These are phyloP conservation scores for Eucalyptus cloeziana DNA, from an alignment of 345 rosid species.

Conservation along the genomic window DNA sequence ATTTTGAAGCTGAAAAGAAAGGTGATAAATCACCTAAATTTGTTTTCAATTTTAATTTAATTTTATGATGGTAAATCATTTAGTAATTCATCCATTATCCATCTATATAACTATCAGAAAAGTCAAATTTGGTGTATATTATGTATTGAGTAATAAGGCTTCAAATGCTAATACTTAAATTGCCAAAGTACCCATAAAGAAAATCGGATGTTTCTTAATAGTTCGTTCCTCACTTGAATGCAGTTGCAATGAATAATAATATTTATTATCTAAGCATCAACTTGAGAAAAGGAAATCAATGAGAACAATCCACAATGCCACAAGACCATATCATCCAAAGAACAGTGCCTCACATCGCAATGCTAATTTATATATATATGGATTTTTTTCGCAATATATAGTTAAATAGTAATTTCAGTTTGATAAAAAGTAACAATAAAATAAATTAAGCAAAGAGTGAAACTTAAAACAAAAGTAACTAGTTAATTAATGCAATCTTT, in stretches of 20 bases:
- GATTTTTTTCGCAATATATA: too few relatives aligned
- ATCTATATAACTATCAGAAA: background rate
- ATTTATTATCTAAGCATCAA: background rate
- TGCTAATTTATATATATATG: background rate
- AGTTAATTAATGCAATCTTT: background rate
- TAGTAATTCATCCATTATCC: fast-evolving
- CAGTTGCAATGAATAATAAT: background rate
- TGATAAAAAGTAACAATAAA: background rate
- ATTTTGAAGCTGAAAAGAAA: background rate
- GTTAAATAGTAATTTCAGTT: background rate
- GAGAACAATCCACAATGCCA: background rate
- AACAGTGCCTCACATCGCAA: too few relatives aligned
- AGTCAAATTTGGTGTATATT: background rate
- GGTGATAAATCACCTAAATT: background rate
- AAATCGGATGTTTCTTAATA: background rate
- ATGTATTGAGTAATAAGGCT: background rate
- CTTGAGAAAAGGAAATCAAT: background rate
- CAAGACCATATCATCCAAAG: background rate
- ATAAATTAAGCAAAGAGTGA: background rate
- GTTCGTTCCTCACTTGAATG: background rate
- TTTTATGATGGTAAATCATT: background rate
- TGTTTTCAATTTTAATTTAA: background rate
- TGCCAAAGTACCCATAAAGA: background rate
- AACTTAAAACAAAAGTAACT: background rate
- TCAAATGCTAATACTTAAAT: background rate